Percentiles rank a stretch among this genome's conserved stretches.
These are phyloP conservation scores for Parathielavia hyrcaniae DNA, from an alignment of 495 filamentous ascomycete genomes.

Conservation along the genomic window DNA sequence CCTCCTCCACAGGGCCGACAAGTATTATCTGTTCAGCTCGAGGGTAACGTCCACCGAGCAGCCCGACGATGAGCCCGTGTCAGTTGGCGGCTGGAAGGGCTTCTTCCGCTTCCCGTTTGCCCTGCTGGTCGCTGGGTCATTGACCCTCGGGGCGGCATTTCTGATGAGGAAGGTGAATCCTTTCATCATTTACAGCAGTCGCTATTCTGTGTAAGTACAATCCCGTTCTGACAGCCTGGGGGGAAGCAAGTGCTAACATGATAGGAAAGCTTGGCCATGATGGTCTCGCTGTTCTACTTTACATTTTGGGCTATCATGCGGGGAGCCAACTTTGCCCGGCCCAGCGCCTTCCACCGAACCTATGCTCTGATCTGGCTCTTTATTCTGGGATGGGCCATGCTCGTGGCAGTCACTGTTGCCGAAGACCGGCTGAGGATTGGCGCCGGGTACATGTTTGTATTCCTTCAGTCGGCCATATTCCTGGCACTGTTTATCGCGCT, in stretches of 20 bases:
- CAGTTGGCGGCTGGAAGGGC: conserved; percentile 70
- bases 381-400: conserved; percentile 59
- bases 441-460: conserved; percentile 74
- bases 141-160: conserved; percentile 67
- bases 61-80: conserved; percentile 54
- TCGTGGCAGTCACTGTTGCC: conserved; percentile 66
- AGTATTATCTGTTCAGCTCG: conserved; percentile 70
- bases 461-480: conserved; percentile 70
- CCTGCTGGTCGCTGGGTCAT: conserved; percentile 59
- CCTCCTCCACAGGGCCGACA: conserved; percentile 61
- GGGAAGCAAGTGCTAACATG: conserved; percentile 22
- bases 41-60: conserved; percentile 53
- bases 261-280: conserved; percentile 63
- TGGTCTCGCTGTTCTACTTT: conserved; percentile 73
- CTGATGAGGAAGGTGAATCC: conserved; percentile 79
- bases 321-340: conserved; percentile 74
- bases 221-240: background rate
- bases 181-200: conserved; percentile 76
- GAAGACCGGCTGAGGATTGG: conserved; percentile 66
- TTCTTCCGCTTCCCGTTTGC: conserved; percentile 79
- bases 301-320: conserved; percentile 78
- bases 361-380: conserved; percentile 85
- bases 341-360: conserved; percentile 74
- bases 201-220: conserved; percentile 61
- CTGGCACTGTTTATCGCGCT: conserved; percentile 66